Conservation (phyloP, 2,329 filamentous ascomycete genomes). For the Dothistroma pini region DNA sequence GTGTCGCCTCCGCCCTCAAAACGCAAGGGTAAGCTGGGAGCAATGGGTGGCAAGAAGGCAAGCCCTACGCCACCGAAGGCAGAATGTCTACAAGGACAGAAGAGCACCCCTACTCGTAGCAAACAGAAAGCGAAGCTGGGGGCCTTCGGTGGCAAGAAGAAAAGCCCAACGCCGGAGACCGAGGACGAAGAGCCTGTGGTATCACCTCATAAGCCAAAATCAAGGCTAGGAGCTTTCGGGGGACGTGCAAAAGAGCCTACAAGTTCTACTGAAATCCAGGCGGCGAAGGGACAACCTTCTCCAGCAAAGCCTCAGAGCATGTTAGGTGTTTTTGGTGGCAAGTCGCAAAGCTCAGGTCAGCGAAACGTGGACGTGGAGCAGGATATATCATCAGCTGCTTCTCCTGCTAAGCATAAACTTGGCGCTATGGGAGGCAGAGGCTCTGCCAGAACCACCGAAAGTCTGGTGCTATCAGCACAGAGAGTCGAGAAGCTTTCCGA, state of each 20-base stretch:
- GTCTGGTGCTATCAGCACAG: background rate
- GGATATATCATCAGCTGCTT: background rate
- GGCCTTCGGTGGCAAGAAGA: slow-evolving; percentile 19
- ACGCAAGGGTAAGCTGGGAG: slow-evolving; percentile 12
- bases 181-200: background rate
- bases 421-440: slow-evolving; percentile 22
- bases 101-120: background rate
- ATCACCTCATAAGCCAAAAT: background rate
- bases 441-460: background rate
- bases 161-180: background rate
- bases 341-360: background rate
- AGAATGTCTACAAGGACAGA: background rate
- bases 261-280: background rate
- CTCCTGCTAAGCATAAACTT: slow-evolving; percentile 15
- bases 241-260: background rate
- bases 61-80: slow-evolving; percentile 3
- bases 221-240: background rate
- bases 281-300: background rate
- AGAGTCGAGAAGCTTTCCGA: background rate
- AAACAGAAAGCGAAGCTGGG: slow-evolving; percentile 22
- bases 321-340: background rate
- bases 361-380: background rate
- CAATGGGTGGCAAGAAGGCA: slow-evolving; percentile 17
- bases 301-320: background rate
- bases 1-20: slow-evolving; percentile 8